Percentiles rank a stretch among this genome's conserved stretches.
These are phyloP conservation scores for Silene noctiflora DNA, from an alignment of 179 eudicot species.

Conservation along the genomic window DNA sequence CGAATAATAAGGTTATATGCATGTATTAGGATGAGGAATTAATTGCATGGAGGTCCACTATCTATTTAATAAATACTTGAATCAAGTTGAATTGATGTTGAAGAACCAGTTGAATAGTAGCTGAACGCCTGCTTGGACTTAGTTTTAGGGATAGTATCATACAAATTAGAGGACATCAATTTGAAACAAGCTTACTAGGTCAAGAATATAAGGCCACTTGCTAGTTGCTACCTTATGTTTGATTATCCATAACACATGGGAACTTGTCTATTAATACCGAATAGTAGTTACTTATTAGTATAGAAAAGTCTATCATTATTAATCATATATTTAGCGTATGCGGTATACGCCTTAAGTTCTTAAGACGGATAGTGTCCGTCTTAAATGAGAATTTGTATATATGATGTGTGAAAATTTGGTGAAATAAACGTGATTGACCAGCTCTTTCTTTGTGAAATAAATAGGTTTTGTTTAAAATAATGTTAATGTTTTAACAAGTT, in stretches of 20 bases:
- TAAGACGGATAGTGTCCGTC: no score
- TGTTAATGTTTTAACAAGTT: no score
- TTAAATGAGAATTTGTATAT: background rate
- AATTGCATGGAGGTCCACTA: slow-evolving; percentile 13
- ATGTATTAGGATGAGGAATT: slow-evolving; percentile 7
- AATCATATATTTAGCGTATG: no score
- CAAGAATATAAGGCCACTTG: background rate
- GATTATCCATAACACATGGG: background rate
- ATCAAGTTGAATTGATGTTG: background rate
- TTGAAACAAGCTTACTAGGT: background rate
- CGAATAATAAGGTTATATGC: background rate
- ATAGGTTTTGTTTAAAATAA: no score
- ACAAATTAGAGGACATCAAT: background rate
- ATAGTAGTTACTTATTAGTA: no score
- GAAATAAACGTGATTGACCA: background rate
- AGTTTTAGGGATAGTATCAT: background rate
- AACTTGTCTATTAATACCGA: no score
- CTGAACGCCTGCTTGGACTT: slow-evolving; percentile 9
- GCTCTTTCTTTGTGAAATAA: no score
- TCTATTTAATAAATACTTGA: no score
- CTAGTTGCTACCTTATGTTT: background rate
- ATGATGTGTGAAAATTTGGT: background rate
- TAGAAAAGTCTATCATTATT: no score
- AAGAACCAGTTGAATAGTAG: background rate
- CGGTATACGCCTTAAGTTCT: background rate